A percentile compares a stretch with the other conserved stretches of the same genome.
Evolutionary conservation across 2,329 filamentous ascomycete genomes (phyloP).

Genomic region (Talaromyces sp.): DNA sequence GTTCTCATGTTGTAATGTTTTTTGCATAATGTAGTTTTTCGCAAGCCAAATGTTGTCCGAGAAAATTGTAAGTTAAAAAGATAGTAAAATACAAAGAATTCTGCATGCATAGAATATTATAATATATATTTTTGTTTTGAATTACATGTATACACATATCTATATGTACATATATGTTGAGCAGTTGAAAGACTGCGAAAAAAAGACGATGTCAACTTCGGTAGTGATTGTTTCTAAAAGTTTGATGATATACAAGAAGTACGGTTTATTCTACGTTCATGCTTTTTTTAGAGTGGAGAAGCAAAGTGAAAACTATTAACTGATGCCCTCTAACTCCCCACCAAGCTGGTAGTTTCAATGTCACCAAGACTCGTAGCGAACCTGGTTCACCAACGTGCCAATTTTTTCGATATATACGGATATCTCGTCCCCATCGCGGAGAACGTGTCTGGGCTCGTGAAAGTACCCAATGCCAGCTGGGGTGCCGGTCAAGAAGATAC

Average conservation of each 20-base stretch:
- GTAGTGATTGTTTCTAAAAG: too few species aligned
- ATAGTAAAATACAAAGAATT: too few species aligned
- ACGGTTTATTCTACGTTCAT: neutral
- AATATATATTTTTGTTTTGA: too few species aligned
- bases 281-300: neutral
- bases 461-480: slow-evolving; percentile 29
- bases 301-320: neutral
- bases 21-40: neutral
- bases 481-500: slow-evolving; percentile 21
- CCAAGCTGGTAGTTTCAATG: neutral
- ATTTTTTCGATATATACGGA: slow-evolving; percentile 24
- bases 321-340: neutral
- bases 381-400: slow-evolving; percentile 25
- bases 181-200: too few species aligned
- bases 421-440: slow-evolving; percentile 25
- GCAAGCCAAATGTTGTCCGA: neutral
- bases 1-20: neutral
- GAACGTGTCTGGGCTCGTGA: slow-evolving; percentile 18
- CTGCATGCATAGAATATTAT: too few species aligned
- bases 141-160: too few species aligned
- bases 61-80: too few species aligned
- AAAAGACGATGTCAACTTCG: too few species aligned
- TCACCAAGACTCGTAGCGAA: slow-evolving; percentile 19
- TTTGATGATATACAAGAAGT: too few species aligned
- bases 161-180: too few species aligned